A percentile compares a stretch with the other conserved stretches of the same genome.
Conservation (phyloP, 805 yeast species). For the Vanderwaltozyma verrucispora region DNA sequence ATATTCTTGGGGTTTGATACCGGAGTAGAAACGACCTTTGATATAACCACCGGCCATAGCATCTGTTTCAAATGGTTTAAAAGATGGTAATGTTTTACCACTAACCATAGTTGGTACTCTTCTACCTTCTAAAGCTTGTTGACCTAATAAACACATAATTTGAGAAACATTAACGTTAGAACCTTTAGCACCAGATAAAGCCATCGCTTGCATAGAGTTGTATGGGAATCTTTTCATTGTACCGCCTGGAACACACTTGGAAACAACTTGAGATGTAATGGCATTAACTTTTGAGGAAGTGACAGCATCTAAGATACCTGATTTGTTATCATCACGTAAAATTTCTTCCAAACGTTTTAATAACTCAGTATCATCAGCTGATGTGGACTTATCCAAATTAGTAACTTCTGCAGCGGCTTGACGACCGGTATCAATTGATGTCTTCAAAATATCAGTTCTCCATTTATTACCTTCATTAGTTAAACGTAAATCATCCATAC, state of each 20-base stretch:
- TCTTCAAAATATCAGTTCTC: constrained; percentile 74
- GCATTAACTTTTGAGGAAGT: constrained; percentile 87
- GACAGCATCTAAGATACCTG: constrained; percentile 91
- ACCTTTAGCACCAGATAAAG: constrained; percentile 98
- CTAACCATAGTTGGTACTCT: constrained; percentile 99
- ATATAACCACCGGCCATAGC: constrained; percentile 98
- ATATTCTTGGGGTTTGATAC: constrained; percentile 96
- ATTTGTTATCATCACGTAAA: constrained; percentile 82
- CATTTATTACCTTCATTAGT: constrained; percentile 84
- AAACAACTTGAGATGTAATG: constrained; percentile 89
- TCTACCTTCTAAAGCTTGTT: constrained; percentile 98
- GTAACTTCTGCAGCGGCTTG: constrained; percentile 93
- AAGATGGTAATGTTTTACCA: constrained; percentile 94
- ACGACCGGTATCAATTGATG: constrained; percentile 75
- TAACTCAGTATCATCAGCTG: constrained; percentile 61
- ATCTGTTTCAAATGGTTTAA: constrained; percentile 92
- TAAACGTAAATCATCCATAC: constrained; percentile 96
- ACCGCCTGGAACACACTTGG: constrained; percentile 91
- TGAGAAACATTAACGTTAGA: constrained; percentile 97
- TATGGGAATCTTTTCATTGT: constrained; percentile 92
- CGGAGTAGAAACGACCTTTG: constrained; percentile 94
- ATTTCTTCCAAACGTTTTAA: constrained; percentile 87
- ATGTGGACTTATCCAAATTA: constrained; percentile 47
- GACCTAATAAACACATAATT: constrained; percentile 98
- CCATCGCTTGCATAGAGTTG: constrained; percentile 98